Evolutionary conservation across 2,329 filamentous ascomycete genomes (phyloP), one percentile per base, ranked within the genome.

Genomic region (Leptographium galeiforme): DNA sequence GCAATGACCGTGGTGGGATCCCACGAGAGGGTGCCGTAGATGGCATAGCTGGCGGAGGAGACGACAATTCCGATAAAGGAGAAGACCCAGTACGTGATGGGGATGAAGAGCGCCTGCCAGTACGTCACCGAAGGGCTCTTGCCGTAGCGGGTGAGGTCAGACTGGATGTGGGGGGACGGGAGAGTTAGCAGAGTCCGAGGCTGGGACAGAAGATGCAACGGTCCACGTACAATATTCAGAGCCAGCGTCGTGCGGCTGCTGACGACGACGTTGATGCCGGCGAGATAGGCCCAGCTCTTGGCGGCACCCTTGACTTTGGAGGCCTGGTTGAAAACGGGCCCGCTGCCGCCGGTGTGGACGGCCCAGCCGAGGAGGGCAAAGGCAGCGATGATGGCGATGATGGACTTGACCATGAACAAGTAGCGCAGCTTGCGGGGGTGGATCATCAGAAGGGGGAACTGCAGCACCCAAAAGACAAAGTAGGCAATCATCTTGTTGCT

Each of bases 291-390:
- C 52, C 51, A 54, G 45, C 52, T 48, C 32, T 48, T 50, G 6
- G 38, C 25, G 18, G 30, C 18, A 8, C 51, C 56, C 32, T 25
- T 16, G 43, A 50, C 33, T 10, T 18, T 53, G 14, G 41, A 33
- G 6, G 32, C 30, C 16, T 54, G 40, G 40, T 44, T 36, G 38
- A 54, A 52, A 47, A 53, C 46, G 8, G 52, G 53, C 6, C 49
- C 53, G 30, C 34, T 16, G 18, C 53, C 52, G n/a, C 53, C 55
- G 6, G 52, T 75, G 36, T 85, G 79, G 40, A 87, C 82, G 36
- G 94, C 75, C 89, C 89, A 95, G 62, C 88, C 84, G 66, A 95
- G 51, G 40, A 59, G 48, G 18, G 52, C 48, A 33, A 58, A 56
- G 3, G 55, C 55, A 11, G 57, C 55, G 5, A 54, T 25, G n/a